Evolutionary conservation across 352 stramenopile species (phyloP).

Genomic region (Phytopythium ostracodes): DNA sequence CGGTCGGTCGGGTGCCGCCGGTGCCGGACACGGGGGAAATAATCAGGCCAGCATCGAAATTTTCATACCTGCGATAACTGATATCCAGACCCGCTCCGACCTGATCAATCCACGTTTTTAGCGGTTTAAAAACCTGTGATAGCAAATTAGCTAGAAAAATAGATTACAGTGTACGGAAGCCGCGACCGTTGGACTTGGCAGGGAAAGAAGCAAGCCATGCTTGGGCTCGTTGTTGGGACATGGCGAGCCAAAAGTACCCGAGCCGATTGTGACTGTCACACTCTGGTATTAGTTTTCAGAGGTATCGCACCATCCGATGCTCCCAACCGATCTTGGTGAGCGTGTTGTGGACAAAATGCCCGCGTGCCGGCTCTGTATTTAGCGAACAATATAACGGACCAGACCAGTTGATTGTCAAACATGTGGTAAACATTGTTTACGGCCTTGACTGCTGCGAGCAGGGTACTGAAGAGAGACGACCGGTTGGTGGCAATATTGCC

Average conservation of each 20-base stretch:
- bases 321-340: background rate
- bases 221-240: background rate
- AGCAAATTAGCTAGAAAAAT: background rate
- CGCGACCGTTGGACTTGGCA: background rate
- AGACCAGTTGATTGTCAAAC: background rate
- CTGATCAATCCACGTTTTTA: background rate
- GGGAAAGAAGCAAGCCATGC: background rate
- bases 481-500: background rate
- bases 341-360: no score
- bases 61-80: background rate
- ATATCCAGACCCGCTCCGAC: background rate
- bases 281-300: conserved; percentile 1
- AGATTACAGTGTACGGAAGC: background rate
- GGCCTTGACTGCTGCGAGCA: no score
- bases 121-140: background rate
- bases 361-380: background rate
- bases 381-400: background rate
- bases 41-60: background rate
- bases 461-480: no score
- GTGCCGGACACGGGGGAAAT: background rate
- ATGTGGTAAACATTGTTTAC: background rate
- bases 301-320: background rate
- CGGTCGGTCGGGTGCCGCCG: no score
- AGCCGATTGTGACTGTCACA: background rate
- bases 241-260: background rate